These are phyloP conservation scores for Cercospora sojina DNA, from an alignment of 2,329 filamentous ascomycete species.

Conservation along the genomic window DNA sequence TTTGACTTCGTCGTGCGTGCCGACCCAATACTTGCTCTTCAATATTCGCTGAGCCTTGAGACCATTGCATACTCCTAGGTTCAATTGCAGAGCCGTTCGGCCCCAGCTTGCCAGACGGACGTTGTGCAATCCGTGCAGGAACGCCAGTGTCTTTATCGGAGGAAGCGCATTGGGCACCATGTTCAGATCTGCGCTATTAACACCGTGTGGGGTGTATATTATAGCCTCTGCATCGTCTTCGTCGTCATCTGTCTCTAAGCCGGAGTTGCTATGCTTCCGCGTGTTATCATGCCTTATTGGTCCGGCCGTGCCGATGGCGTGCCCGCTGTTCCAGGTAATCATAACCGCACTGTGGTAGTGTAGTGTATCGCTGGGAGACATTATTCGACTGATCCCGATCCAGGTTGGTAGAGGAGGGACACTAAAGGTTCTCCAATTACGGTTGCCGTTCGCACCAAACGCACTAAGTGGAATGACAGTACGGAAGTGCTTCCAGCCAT, in stretches of 20 bases:
- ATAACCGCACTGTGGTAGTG: slow-evolving; percentile 64
- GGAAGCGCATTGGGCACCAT: slow-evolving; percentile 48
- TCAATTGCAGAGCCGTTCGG: slow-evolving; percentile 54
- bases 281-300: slow-evolving; percentile 14
- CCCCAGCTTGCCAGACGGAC: slow-evolving; percentile 47
- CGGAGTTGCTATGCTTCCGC: slow-evolving; percentile 15
- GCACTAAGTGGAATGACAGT: slow-evolving; percentile 52
- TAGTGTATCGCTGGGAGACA: slow-evolving; percentile 55
- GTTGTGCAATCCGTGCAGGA: slow-evolving; percentile 65
- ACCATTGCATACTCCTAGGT: slow-evolving; percentile 63
- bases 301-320: slow-evolving; percentile 17
- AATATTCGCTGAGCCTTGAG: slow-evolving; percentile 55
- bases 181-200: slow-evolving; percentile 47
- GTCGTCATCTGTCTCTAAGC: slow-evolving; percentile 26
- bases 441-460: slow-evolving; percentile 41
- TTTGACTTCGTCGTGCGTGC: slow-evolving; percentile 66
- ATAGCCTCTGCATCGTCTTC: slow-evolving; percentile 53
- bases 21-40: slow-evolving; percentile 62
- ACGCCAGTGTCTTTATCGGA: slow-evolving; percentile 54
- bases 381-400: slow-evolving; percentile 61
- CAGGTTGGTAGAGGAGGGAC: slow-evolving; percentile 55
- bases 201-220: slow-evolving; percentile 65
- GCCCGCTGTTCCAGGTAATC: slow-evolving; percentile 51
- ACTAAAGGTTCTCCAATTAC: slow-evolving; percentile 50
- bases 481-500: slow-evolving; percentile 60